Base-by-base conservation (phyloP, 495 filamentous ascomycete genomes). In the Podospora fimiseda region DNA sequence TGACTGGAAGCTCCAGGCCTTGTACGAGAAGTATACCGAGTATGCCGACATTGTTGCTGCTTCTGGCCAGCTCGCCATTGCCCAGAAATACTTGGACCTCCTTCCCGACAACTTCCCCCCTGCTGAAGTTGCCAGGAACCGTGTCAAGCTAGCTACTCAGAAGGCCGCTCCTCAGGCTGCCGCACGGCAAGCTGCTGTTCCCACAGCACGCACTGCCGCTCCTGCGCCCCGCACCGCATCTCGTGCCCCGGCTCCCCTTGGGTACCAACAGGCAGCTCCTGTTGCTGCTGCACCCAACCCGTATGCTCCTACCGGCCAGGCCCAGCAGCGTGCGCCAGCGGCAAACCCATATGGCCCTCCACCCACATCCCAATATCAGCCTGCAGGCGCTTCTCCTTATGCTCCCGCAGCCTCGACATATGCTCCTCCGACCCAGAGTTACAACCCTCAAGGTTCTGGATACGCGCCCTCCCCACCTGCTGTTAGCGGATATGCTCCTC, bases 21-120 rank as follows among this genome's bases (percentile, higher is more conserved):
- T 99, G 37, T 99, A 99, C 64, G 86, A 90, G 63, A 95, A 94
- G 71, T 99, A 99, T 61, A 84, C 83, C 18, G 92, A 99, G 72
- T 99, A 96, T 69, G 91, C 93, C 9, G 93, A 97, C 63, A 87
- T 99, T 60, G 85, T 93, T 50, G 89, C 93, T 38, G 82, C 89
- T 7, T 89, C 96, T 62, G 93, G 94, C 16, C 86, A 93, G 38
- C 71, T 99, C 36, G 76, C 84, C 21, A 77, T 90, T 60, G 93
- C 93, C 16, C 88, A 94, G 70, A 88, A 86, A 65, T 99, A 97
- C 62, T 80, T 99, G 14, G 82, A 89, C 59, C 81, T 99, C 53
- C 79, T 99, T 23, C 93, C 93, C 8, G 76, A 76, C 23, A 84
- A 86, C 55, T 95, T 92, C 67, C 87, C 88, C 20, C 90, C 89